These are phyloP conservation scores for Teratosphaeria epicoccoides DNA, from an alignment of 2,329 filamentous ascomycete species.

Conservation along the genomic window DNA sequence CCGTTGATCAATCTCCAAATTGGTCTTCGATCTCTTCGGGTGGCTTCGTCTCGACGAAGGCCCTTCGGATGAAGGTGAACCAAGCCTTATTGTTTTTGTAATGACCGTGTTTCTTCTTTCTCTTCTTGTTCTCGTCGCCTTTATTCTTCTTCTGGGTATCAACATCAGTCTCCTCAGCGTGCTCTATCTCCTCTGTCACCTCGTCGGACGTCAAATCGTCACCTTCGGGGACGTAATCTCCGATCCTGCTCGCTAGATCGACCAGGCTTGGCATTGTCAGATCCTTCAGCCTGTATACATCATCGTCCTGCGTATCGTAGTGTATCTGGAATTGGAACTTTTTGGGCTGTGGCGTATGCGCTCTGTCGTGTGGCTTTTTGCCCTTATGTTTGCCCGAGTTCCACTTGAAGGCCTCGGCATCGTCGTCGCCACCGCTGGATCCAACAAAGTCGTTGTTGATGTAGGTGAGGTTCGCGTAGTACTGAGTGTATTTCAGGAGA, in stretches of 20 bases:
- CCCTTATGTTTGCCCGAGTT: slow-evolving; percentile 53
- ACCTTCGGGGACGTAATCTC: slow-evolving; percentile 36
- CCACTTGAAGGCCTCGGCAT: slow-evolving; percentile 39
- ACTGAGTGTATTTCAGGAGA: slow-evolving; percentile 73
- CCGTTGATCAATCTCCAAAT: slow-evolving; percentile 17
- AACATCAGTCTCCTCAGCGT: slow-evolving; percentile 6
- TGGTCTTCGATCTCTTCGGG: slow-evolving; percentile 50
- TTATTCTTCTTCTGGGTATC: slow-evolving; percentile 16
- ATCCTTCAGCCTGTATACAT: slow-evolving; percentile 64
- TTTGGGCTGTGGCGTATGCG: slow-evolving; percentile 47
- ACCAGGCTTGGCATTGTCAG: slow-evolving; percentile 76
- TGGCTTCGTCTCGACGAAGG: slow-evolving; percentile 66
- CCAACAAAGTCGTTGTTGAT: slow-evolving; percentile 62
- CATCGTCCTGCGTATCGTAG: slow-evolving; percentile 73
- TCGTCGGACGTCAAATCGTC: slow-evolving; percentile 9
- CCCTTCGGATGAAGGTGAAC: slow-evolving; percentile 65
- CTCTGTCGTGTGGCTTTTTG: slow-evolving; percentile 41
- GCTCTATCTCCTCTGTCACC: slow-evolving; percentile 17
- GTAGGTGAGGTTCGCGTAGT: slow-evolving; percentile 84
- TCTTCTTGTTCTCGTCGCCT: slow-evolving; percentile 26
- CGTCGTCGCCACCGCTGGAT: slow-evolving; percentile 15
- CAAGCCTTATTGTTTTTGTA: slow-evolving; percentile 56
- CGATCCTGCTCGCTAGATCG: slow-evolving; percentile 69
- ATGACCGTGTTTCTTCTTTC: slow-evolving; percentile 37
- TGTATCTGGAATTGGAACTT: slow-evolving; percentile 69